Base-by-base conservation (phyloP, 2,329 filamentous ascomycete genomes). In the Xylariaceae sp. region DNA sequence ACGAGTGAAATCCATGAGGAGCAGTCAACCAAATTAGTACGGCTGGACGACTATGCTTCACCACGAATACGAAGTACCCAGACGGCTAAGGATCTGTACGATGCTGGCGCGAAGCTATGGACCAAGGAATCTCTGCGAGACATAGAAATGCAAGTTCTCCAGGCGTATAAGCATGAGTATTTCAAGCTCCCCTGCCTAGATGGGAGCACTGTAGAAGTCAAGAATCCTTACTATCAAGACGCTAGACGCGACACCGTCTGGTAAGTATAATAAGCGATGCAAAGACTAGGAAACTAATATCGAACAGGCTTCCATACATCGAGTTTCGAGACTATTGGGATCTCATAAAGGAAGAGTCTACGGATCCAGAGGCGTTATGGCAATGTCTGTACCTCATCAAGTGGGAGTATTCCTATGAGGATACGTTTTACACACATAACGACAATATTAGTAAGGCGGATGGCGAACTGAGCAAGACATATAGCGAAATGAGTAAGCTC, bases 241-340 rank as follows among this genome's bases (percentile, higher is more conserved):
- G n/a, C n/a, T n/a, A n/a, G n/a, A n/a, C n/a, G n/a, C n/a, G n/a
- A n/a, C n/a, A n/a, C n/a, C n/a, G n/a, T n/a, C n/a, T n/a, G n/a
- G n/a, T n/a, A n/a, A n/a, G n/a, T n/a, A n/a, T n/a, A n/a, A n/a
- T n/a, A n/a, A n/a, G n/a, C n/a, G n/a, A n/a, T n/a, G n/a, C n/a
- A n/a, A n/a, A n/a, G n/a, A n/a, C n/a, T n/a, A n/a, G n/a, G n/a
- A n/a, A n/a, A n/a, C n/a, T n/a, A n/a, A n/a, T n/a, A n/a, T n/a
- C n/a, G n/a, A n/a, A 37, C 49, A 58, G 55, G 54, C 47, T 22
- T 25, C 55, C 58, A 37, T 44, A 40, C 44, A 33, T 60, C 12
- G 49, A 57, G 37, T 58, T 55, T 21, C 54, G 54, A 48, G 57
- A 58, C 42, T 63, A 52, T 40, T 61, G 57, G 56, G 27, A n/a